Conservation (phyloP, 1,139 yeast genomes). For the Groenewaldozyma sp. region DNA sequence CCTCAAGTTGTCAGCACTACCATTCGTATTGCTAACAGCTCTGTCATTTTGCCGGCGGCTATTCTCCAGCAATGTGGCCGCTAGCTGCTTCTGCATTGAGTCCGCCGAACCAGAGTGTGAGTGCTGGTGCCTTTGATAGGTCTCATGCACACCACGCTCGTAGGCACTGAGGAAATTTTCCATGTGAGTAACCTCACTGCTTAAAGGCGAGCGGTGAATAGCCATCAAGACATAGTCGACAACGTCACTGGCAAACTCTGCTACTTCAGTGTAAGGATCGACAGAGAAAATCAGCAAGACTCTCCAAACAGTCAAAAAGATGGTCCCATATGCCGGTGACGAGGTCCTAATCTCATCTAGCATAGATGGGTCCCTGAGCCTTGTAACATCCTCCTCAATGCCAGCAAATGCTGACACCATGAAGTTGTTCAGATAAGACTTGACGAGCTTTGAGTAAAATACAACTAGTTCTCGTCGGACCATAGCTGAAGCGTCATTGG, state of each 20-base stretch:
- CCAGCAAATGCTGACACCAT: constrained; percentile 83
- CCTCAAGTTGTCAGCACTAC: background rate
- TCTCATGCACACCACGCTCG: constrained; percentile 2
- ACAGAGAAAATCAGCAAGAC: constrained; percentile 70
- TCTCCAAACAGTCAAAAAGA: constrained; percentile 85
- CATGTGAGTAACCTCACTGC: constrained; percentile 16
- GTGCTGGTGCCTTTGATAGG: background rate
- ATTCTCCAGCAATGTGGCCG: constrained; percentile 1
- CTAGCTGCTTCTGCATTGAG: constrained; percentile 4
- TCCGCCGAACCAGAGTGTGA: constrained; percentile 4
- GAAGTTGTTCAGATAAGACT: constrained; percentile 63
- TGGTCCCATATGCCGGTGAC: constrained; percentile 64
- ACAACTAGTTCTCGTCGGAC: constrained; percentile 80
- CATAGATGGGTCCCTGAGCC: constrained; percentile 51
- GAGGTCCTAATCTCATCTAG: constrained; percentile 40
- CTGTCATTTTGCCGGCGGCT: background rate
- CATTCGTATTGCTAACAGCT: background rate
- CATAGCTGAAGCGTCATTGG: constrained; percentile 83
- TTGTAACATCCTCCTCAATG: constrained; percentile 67
- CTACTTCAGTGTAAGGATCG: constrained; percentile 85
- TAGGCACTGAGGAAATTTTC: constrained; percentile 9
- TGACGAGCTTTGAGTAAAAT: constrained; percentile 65
- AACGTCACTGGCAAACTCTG: constrained; percentile 59
- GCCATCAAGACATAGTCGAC: constrained; percentile 66
- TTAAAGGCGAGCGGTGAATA: constrained; percentile 54